These are phyloP conservation scores for Phallus indusiatus DNA, from an alignment of 768 basidiomycete species.

Conservation along the genomic window DNA sequence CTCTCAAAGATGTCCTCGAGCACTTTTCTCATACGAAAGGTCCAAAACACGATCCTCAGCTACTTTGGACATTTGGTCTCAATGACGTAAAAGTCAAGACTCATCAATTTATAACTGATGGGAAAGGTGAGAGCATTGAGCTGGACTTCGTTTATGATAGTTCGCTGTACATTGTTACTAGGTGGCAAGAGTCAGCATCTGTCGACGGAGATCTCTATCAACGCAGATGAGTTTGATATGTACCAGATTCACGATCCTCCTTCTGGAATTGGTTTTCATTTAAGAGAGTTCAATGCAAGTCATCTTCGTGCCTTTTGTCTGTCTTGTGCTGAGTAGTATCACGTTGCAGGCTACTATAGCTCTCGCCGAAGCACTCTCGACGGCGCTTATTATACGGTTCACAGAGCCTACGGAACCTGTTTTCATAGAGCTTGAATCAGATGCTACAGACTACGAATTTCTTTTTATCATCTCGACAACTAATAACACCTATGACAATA, in stretches of 20 bases:
- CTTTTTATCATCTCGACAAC: slow-evolving; percentile 78
- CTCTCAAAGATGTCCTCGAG: slow-evolving; percentile 69
- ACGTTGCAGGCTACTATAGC: slow-evolving; percentile 62
- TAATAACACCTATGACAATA: slow-evolving; percentile 20
- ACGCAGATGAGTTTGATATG: slow-evolving; percentile 70
- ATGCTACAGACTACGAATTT: slow-evolving; percentile 38
- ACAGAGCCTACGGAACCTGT: slow-evolving; percentile 65
- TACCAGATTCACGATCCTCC: slow-evolving; percentile 60
- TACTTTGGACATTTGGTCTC: slow-evolving; percentile 72
- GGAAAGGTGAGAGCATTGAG: slow-evolving; percentile 37
- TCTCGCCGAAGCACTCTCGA: slow-evolving; percentile 63
- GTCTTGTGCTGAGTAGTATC: neutral
- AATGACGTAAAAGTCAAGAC: slow-evolving; percentile 61
- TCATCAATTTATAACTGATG: slow-evolving; percentile 54
- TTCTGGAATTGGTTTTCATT: slow-evolving; percentile 64
- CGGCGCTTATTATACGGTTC: slow-evolving; percentile 62
- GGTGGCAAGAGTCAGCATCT: slow-evolving; percentile 48
- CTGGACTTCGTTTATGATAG: neutral
- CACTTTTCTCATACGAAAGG: slow-evolving; percentile 65
- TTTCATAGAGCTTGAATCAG: slow-evolving; percentile 68
- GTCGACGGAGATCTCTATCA: slow-evolving; percentile 67
- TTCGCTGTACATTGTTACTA: neutral
- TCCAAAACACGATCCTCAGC: slow-evolving; percentile 60
- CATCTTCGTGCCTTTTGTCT: neutral
- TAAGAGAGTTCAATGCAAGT: slow-evolving; percentile 74